Conservation (phyloP, 441 rosid genomes). For the Oxalis stricta region DNA sequence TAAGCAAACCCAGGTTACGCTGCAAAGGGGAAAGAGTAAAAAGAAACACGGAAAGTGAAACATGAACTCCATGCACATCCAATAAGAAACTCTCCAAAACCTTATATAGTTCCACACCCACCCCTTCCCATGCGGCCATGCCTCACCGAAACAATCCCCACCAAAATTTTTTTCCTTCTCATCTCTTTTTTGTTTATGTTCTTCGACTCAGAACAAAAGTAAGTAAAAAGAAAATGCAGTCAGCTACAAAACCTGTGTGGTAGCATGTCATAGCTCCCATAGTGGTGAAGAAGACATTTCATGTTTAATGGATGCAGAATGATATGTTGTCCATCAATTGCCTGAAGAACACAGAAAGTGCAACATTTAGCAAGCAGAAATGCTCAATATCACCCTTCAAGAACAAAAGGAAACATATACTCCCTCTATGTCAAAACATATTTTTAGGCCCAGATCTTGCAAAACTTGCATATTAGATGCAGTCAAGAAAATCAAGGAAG, state of each 20-base stretch:
- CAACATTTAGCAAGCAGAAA: constrained; percentile 1
- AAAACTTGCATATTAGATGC: background rate
- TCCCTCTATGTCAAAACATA: no score
- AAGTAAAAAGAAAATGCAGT: background rate
- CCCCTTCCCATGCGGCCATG: no score
- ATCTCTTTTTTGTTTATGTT: no score
- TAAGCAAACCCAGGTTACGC: constrained; percentile 10
- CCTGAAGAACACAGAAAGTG: constrained; percentile 38
- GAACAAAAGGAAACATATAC: background rate
- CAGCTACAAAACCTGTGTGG: constrained; percentile 56
- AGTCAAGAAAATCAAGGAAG: background rate
- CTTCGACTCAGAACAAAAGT: background rate
- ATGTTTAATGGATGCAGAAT: constrained; percentile 77
- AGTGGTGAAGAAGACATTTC: constrained; percentile 84
- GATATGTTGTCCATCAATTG: constrained; percentile 82
- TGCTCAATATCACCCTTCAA: background rate
- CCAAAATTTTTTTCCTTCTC: background rate
- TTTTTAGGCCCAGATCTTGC: no score
- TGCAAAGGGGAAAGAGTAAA: background rate
- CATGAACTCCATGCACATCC: no score
- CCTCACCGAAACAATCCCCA: no score
- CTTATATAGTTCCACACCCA: no score
- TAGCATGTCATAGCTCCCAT: constrained; percentile 66
- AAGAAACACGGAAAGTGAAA: no score
- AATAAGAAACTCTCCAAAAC: no score